A percentile compares a stretch with the other conserved stretches of the same genome.
phyloP scores from a whole-genome alignment of 495 filamentous ascomycete species.

The Penicillium ochrochloron region DNA sequence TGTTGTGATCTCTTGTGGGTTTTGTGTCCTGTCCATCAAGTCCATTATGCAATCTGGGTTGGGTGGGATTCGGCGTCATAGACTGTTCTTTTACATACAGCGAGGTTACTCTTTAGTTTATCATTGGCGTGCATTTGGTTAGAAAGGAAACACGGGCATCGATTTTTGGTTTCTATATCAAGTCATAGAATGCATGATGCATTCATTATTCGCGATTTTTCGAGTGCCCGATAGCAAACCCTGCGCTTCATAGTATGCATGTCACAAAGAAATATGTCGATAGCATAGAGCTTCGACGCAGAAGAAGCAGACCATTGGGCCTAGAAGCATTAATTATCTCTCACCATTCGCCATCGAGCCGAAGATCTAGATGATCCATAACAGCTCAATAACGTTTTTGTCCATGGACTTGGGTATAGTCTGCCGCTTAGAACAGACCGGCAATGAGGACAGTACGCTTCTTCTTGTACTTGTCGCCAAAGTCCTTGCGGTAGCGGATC shows the following conservation, averaged over 20 bases:
- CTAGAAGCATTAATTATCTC: background rate
- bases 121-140: conserved; percentile 18
- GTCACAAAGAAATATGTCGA: background rate
- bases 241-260: background rate
- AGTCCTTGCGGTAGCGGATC: conserved; percentile 83
- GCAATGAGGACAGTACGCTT: conserved; percentile 84
- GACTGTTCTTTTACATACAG: conserved; percentile 23
- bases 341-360: background rate
- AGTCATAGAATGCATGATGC: conserved; percentile 24
- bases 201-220: conserved; percentile 14
- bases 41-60: conserved; percentile 11
- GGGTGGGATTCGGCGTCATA: conserved; percentile 13
- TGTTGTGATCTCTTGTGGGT: background rate
- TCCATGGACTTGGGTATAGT: background rate
- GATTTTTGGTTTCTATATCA: conserved; percentile 26
- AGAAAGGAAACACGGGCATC: conserved; percentile 25
- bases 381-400: background rate
- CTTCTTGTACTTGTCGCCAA: conserved; percentile 86
- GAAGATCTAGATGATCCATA: background rate
- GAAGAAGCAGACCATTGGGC: background rate
- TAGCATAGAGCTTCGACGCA: background rate
- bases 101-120: conserved; percentile 14
- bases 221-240: background rate
- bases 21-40: background rate
- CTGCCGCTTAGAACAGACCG: conserved; percentile 56